Conservation (phyloP, 257 asterid genomes). For the Hygrophila difformis region DNA sequence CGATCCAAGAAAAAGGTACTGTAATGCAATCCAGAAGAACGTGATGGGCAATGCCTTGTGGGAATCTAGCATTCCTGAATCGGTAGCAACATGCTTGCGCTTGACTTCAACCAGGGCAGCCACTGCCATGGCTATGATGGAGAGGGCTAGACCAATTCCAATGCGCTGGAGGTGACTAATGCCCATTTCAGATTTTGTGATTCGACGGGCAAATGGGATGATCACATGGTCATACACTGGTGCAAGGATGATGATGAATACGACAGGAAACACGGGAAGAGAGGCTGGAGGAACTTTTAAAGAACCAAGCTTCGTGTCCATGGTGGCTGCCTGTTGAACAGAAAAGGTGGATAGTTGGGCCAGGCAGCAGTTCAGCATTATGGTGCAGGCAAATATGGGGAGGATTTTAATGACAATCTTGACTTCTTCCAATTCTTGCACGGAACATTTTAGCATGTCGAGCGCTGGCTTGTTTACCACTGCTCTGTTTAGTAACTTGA, state of each 20-base stretch:
- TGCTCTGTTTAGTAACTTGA: slow-evolving; percentile 45
- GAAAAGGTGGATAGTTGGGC: slow-evolving; percentile 95
- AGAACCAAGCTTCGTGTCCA: slow-evolving; percentile 68
- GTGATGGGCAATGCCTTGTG: slow-evolving; percentile 49
- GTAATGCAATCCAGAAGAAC: slow-evolving; percentile 81
- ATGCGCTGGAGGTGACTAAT: slow-evolving; percentile 77
- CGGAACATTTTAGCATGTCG: slow-evolving; percentile 33
- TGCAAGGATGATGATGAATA: slow-evolving; percentile 71
- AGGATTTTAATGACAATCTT: slow-evolving; percentile 62
- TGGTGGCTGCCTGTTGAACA: slow-evolving; percentile 90
- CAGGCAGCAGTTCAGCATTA: slow-evolving; percentile 75
- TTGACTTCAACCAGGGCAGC: slow-evolving; percentile 81
- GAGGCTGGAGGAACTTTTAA: slow-evolving; percentile 84
- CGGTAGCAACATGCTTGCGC: slow-evolving; percentile 42
- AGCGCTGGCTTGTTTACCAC: slow-evolving; percentile 24
- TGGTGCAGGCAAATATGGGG: slow-evolving; percentile 82
- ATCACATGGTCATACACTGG: slow-evolving; percentile 72
- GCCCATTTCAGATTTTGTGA: slow-evolving; percentile 58
- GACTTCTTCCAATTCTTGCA: slow-evolving; percentile 68
- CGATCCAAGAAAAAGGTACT: slow-evolving; percentile 76
- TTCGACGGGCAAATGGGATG: slow-evolving; percentile 53
- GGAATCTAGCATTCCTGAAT: neutral
- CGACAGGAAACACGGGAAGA: slow-evolving; percentile 79
- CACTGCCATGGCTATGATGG: slow-evolving; percentile 56
- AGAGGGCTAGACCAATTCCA: slow-evolving; percentile 62